These are phyloP conservation scores for Claviceps africana DNA, from an alignment of 2,329 filamentous ascomycete genomes.

Conservation along the genomic window DNA sequence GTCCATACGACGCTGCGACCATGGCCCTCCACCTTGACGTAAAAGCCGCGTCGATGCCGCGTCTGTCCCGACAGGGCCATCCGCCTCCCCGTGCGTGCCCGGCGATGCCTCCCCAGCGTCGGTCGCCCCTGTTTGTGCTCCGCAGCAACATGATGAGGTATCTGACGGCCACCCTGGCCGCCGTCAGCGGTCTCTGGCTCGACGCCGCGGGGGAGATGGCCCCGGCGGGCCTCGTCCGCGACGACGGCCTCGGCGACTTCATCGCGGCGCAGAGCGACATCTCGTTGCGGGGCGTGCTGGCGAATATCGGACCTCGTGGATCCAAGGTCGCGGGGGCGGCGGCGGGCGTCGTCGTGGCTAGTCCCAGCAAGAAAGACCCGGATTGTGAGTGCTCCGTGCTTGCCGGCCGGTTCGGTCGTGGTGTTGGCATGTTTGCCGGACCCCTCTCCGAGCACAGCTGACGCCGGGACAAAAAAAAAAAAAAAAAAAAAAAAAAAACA, in stretches of 20 bases:
- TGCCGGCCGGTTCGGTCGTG: too few species aligned
- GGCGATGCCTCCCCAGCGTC: too few species aligned
- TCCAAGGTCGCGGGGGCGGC: constrained; percentile 31
- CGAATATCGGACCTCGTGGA: constrained; percentile 41
- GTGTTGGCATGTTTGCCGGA: background rate
- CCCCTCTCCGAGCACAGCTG: background rate
- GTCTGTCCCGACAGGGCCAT: too few species aligned
- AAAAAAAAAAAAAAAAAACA: constrained; percentile 14
- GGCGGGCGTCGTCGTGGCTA: constrained; percentile 39
- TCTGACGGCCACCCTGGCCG: background rate
- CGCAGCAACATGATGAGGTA: constrained; percentile 3
- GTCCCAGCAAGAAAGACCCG: constrained; percentile 35
- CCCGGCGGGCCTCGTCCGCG: constrained; percentile 9
- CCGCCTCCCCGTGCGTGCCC: too few species aligned
- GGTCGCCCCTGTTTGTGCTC: too few species aligned
- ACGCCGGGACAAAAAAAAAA: background rate
- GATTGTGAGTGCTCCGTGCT: constrained; percentile 29
- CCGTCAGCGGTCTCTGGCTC: constrained; percentile 1
- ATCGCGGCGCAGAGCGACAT: constrained; percentile 8
- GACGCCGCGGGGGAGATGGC: background rate
- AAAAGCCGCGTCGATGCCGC: too few species aligned
- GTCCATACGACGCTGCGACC: too few species aligned
- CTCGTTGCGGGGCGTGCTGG: constrained; percentile 11
- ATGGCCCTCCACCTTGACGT: too few species aligned
- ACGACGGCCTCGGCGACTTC: constrained; percentile 11